Conservation (phyloP, 129 eudicot genomes). For the Flaveria bidentis region DNA sequence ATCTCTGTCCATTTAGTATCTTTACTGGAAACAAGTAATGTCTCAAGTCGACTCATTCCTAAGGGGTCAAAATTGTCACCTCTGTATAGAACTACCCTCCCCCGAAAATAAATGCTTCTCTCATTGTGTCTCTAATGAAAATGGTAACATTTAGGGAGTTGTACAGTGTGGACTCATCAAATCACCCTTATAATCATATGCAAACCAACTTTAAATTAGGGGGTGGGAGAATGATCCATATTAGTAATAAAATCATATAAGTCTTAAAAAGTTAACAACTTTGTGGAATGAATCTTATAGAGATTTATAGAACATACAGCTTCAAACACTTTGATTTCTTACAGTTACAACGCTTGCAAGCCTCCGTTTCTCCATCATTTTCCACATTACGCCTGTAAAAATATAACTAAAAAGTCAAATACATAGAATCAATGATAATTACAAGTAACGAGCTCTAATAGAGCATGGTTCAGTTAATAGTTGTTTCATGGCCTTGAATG, state of each 20-base stretch:
- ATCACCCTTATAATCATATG: background rate
- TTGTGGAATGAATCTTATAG: background rate
- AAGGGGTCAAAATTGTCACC: background rate
- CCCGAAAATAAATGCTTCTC: background rate
- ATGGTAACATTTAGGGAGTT: background rate
- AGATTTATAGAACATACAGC: conserved; percentile 64
- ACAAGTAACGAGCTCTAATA: background rate
- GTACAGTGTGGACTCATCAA: background rate
- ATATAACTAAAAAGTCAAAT: conserved; percentile 11
- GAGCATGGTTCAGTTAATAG: too few species aligned
- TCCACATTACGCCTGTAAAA: conserved; percentile 67
- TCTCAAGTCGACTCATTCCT: too few species aligned
- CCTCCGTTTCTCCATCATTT: conserved; percentile 56
- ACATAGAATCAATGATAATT: background rate
- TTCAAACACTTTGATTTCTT: conserved; percentile 98
- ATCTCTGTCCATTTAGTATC: too few species aligned
- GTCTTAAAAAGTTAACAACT: background rate
- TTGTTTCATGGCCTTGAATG: too few species aligned
- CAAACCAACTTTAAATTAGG: background rate
- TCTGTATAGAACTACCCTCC: background rate
- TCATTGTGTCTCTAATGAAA: background rate
- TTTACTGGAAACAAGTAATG: too few species aligned
- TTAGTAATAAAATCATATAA: background rate
- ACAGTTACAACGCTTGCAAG: conserved; percentile 95
- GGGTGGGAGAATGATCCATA: background rate